phyloP scores from a whole-genome alignment of 2,329 filamentous ascomycete genomes.

The Calonectria henricotiae region DNA sequence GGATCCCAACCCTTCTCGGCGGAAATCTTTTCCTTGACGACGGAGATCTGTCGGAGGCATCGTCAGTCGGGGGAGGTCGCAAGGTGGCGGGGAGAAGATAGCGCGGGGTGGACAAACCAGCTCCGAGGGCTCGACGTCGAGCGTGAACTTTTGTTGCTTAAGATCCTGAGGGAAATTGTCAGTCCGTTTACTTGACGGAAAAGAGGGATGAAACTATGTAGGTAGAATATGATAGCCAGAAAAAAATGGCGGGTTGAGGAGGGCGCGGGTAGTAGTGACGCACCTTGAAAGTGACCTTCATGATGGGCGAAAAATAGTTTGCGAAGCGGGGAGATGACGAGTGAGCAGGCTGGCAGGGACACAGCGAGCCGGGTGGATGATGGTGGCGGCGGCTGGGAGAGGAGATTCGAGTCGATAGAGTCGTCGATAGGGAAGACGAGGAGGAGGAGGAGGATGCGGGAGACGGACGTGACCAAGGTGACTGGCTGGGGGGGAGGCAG shows the following conservation, averaged over 20 bases:
- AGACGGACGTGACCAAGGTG: constrained; percentile 41
- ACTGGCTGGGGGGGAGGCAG: constrained; percentile 47
- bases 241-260: background rate
- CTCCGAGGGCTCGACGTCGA: constrained; percentile 94
- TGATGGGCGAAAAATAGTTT: constrained; percentile 64
- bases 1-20: constrained; percentile 96
- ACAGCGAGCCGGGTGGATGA: constrained; percentile 26
- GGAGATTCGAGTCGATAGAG: constrained; percentile 16
- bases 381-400: constrained; percentile 28
- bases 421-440: constrained; percentile 21
- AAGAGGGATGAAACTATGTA: background rate
- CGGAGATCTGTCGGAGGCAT: constrained; percentile 76
- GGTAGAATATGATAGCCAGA: background rate
- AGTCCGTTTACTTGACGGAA: constrained; percentile 26
- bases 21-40: constrained; percentile 93
- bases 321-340: constrained; percentile 49
- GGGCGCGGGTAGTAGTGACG: constrained; percentile 48
- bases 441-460: constrained; percentile 29
- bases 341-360: constrained; percentile 33
- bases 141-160: constrained; percentile 98
- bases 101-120: constrained; percentile 76
- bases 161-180: constrained; percentile 79
- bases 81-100: constrained; percentile 43
- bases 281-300: constrained; percentile 81
- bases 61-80: constrained; percentile 41